A percentile compares a stretch with the other conserved stretches of the same genome.
Conservation (phyloP, 495 filamentous ascomycete genomes). For the Sabuloglossum arenarium region DNA sequence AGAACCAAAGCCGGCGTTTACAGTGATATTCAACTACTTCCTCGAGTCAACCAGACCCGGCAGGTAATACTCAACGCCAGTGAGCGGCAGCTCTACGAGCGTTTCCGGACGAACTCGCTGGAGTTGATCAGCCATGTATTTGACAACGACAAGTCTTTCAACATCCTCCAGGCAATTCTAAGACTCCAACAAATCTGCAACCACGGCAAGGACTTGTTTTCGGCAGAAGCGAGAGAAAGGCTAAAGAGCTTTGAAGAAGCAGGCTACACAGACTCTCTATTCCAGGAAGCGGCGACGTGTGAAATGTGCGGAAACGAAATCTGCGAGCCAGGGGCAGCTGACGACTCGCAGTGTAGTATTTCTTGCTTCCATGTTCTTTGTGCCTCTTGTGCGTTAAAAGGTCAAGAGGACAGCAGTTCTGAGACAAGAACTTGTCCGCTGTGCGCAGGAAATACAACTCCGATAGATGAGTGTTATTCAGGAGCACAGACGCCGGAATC, state of each 20-base stretch:
- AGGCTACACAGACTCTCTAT: slow-evolving; percentile 4
- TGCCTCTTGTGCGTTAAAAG: background rate
- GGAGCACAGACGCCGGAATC: background rate
- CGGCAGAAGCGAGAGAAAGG: no score
- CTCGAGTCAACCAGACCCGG: no score
- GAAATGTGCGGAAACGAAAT: background rate
- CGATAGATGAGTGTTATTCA: background rate
- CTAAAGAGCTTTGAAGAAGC: background rate
- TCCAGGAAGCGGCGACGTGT: background rate
- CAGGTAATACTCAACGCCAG: no score
- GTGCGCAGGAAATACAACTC: background rate
- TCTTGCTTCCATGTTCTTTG: background rate
- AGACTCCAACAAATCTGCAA: slow-evolving; percentile 16
- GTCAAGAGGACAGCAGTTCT: background rate
- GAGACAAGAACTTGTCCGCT: background rate
- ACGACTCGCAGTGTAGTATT: background rate
- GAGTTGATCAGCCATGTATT: no score
- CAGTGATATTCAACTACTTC: no score
- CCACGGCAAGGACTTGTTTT: slow-evolving; percentile 12
- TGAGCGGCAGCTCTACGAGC: slow-evolving; percentile 12
- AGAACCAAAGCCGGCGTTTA: slow-evolving; percentile 12
- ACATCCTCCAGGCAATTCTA: slow-evolving; percentile 9
- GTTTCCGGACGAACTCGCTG: slow-evolving; percentile 4
- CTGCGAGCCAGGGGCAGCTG: background rate
- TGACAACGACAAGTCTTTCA: no score